Evolutionary conservation across 805 yeast species (phyloP).

Genomic region (Candida pseudofarinosa): DNA sequence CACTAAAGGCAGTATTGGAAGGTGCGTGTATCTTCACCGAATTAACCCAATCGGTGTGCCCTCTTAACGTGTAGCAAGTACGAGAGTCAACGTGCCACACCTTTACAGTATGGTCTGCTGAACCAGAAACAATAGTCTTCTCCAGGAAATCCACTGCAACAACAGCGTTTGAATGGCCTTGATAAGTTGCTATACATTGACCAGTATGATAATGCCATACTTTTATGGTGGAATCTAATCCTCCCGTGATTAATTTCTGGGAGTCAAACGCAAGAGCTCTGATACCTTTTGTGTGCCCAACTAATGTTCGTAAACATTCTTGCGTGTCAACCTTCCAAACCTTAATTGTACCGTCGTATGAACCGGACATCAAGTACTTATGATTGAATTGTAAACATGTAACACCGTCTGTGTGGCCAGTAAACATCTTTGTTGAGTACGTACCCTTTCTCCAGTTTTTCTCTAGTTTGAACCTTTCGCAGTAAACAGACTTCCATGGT

Average conservation of each 20-base stretch:
- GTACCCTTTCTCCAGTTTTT: conserved; percentile 91
- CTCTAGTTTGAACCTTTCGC: conserved; percentile 87
- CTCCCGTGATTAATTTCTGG: conserved; percentile 86
- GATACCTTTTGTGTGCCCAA: conserved; percentile 89
- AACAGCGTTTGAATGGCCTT: conserved; percentile 88
- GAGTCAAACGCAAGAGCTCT: conserved; percentile 81
- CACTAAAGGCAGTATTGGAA: conserved; percentile 75
- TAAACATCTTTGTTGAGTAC: conserved; percentile 58
- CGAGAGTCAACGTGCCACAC: conserved; percentile 96
- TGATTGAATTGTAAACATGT: conserved; percentile 81
- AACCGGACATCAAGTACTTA: conserved; percentile 77
- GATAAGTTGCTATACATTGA: conserved; percentile 86
- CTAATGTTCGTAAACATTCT: conserved; percentile 66
- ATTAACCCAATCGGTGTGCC: conserved; percentile 91
- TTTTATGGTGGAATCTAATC: conserved; percentile 84
- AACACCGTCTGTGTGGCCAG: conserved; percentile 87
- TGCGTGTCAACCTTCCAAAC: conserved; percentile 92
- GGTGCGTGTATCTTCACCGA: conserved; percentile 81
- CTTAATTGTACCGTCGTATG: conserved; percentile 84
- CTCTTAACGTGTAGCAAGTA: conserved; percentile 88
- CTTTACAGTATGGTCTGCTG: conserved; percentile 87
- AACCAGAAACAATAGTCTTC: conserved; percentile 85
- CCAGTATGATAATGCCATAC: conserved; percentile 97
- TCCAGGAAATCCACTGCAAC: conserved; percentile 75
- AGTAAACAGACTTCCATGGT: conserved; percentile 94